These are phyloP conservation scores for Talaromyces proteolyticus DNA, from an alignment of 495 filamentous ascomycete species.

Conservation along the genomic window DNA sequence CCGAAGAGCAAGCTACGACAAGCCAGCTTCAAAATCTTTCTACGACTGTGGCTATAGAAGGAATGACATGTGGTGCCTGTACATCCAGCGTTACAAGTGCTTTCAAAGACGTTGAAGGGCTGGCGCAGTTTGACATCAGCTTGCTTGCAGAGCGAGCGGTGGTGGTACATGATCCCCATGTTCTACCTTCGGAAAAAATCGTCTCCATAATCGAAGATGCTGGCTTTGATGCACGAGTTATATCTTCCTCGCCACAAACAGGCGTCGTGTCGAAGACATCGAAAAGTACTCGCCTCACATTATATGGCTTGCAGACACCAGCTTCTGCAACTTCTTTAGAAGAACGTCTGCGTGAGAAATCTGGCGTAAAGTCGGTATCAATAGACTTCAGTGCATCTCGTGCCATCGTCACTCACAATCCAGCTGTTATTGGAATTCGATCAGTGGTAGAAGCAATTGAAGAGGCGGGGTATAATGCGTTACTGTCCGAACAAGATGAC, in stretches of 20 bases:
- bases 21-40: slow-evolving; percentile 42
- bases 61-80: slow-evolving; percentile 97
- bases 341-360: slow-evolving; percentile 52
- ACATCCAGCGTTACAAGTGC: slow-evolving; percentile 85
- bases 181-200: slow-evolving; percentile 66
- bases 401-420: slow-evolving; percentile 63
- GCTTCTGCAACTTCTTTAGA: slow-evolving; percentile 67
- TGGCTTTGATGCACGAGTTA: slow-evolving; percentile 79
- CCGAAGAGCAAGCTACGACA: slow-evolving; percentile 28
- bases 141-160: slow-evolving; percentile 89
- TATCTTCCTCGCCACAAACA: slow-evolving; percentile 42
- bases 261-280: slow-evolving; percentile 23
- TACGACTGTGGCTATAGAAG: slow-evolving; percentile 81
- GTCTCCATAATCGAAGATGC: slow-evolving; percentile 61
- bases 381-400: slow-evolving; percentile 64
- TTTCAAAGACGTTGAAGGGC: slow-evolving; percentile 68
- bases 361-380: slow-evolving; percentile 68
- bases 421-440: slow-evolving; percentile 68
- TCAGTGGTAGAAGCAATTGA: slow-evolving; percentile 80
- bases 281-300: slow-evolving; percentile 61
- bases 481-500: slow-evolving; percentile 86
- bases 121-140: slow-evolving; percentile 88
- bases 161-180: slow-evolving; percentile 68
- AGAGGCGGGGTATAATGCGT: slow-evolving; percentile 72
- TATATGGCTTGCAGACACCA: slow-evolving; percentile 74